Conservation (phyloP, 768 basidiomycete genomes). For the Pulveroboletus ravenelii region DNA sequence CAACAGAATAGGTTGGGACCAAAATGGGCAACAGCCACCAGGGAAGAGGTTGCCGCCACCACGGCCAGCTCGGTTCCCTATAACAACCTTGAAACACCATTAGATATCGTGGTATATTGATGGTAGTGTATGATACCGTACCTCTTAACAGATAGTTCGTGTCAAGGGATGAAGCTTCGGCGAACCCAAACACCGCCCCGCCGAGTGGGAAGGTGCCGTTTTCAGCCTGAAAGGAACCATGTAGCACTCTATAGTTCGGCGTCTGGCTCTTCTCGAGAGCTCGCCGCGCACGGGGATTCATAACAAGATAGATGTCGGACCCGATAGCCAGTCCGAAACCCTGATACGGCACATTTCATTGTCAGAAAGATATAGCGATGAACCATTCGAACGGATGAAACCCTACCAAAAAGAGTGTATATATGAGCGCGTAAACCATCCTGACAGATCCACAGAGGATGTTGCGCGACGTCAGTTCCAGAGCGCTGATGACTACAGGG, state of each 20-base stretch:
- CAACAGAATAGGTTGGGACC: slow-evolving; percentile 72
- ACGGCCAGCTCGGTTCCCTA: slow-evolving; percentile 68
- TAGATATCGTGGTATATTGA: slow-evolving; percentile 24
- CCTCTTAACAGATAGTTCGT: slow-evolving; percentile 29
- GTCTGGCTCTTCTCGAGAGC: slow-evolving; percentile 29
- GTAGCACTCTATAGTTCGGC: slow-evolving; percentile 41
- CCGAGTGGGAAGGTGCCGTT: slow-evolving; percentile 43
- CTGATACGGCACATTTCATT: slow-evolving; percentile 30
- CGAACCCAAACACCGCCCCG: slow-evolving; percentile 47
- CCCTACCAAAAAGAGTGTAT: slow-evolving; percentile 71
- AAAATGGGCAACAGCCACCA: slow-evolving; percentile 77
- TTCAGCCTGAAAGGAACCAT: slow-evolving; percentile 48
- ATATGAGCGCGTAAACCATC: slow-evolving; percentile 83
- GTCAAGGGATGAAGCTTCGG: slow-evolving; percentile 31
- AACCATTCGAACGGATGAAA: background rate
- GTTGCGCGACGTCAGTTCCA: slow-evolving; percentile 78
- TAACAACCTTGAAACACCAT: slow-evolving; percentile 55
- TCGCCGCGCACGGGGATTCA: slow-evolving; percentile 54
- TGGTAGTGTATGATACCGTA: background rate
- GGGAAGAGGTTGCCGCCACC: slow-evolving; percentile 74
- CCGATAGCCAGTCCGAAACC: slow-evolving; percentile 84
- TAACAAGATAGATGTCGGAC: slow-evolving; percentile 71
- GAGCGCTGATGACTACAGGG: slow-evolving; percentile 61
- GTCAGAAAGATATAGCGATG: slow-evolving; percentile 4
- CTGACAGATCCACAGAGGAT: slow-evolving; percentile 78